Evolutionary conservation across 805 yeast genomes (phyloP).

Genomic region (Jamesozyma piceae): DNA sequence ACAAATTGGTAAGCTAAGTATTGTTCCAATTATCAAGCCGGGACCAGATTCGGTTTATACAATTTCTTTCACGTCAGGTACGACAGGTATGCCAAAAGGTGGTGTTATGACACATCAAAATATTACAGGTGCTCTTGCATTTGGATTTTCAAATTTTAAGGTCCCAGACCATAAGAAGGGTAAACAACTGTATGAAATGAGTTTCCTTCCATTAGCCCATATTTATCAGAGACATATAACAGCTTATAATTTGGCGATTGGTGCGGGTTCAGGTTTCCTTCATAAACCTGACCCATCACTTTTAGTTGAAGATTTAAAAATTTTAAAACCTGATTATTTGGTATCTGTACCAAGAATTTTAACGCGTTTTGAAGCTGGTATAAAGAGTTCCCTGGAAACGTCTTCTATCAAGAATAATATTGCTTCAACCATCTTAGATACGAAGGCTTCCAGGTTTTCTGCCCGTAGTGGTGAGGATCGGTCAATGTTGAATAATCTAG

Average conservation of each 20-base stretch:
- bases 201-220: slow-evolving; percentile 52
- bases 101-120: slow-evolving; percentile 47
- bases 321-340: slow-evolving; percentile 44
- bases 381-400: slow-evolving; percentile 35
- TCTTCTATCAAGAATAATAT: slow-evolving; percentile 17
- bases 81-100: slow-evolving; percentile 70
- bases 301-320: slow-evolving; percentile 48
- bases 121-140: slow-evolving; percentile 41
- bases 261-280: slow-evolving; percentile 47
- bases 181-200: slow-evolving; percentile 28
- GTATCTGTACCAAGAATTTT: slow-evolving; percentile 57
- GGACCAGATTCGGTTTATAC: slow-evolving; percentile 46
- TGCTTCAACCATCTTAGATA: slow-evolving; percentile 20
- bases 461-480: slow-evolving; percentile 32
- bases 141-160: slow-evolving; percentile 31
- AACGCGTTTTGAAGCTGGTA: slow-evolving; percentile 51
- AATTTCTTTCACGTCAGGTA: slow-evolving; percentile 65
- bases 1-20: slow-evolving; percentile 35
- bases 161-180: slow-evolving; percentile 19
- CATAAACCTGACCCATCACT: slow-evolving; percentile 43
- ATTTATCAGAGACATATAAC: slow-evolving; percentile 43
- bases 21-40: slow-evolving; percentile 39
- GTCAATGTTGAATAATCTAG: slow-evolving; percentile 30
- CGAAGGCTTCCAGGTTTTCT: slow-evolving; percentile 16
- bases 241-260: slow-evolving; percentile 38